Evolutionary conservation across 441 rosid genomes (phyloP), one percentile per base, ranked within the genome.

Genomic region (Croton setiger): DNA sequence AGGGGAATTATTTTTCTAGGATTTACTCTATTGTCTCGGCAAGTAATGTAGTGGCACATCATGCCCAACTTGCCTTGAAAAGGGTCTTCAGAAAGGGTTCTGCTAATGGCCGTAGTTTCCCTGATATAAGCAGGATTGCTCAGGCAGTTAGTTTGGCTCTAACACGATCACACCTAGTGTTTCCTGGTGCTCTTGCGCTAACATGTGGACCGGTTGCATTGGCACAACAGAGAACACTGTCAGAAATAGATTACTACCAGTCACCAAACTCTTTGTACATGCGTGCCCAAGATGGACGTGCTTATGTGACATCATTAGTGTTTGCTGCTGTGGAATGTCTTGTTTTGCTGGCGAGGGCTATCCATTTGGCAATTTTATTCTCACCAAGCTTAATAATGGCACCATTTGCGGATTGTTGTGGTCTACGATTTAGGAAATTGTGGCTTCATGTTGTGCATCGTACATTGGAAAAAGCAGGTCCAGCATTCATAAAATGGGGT

Each of bases 401-500:
- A 13, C 92, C 97, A 23, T 86, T 91, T 83, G 95, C 82, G 3
- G 93, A 87, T 71, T 10, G 23, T 54, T 84, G 83, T 74, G 98
- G 99, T 48, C 80, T 89, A 48, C 74, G 77, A 60, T 91, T 84
- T 75, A 85, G 99, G 82, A 85, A 81, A 66, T 1, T 80, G 33
- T 96, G 97, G 96, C 97, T 96, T 78, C 79, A 74, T 77, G 81
- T 90, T 74, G 84, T 96, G 63, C 99, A 75, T 76, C 85, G 85
- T 37, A 90, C 98, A 2, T 79, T 96, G 21, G 98, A 93, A 76
- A 74, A 45, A 67, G 98, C 98, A 62, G 99, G 99, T 68, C 98
- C 99, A 59, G 99, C 99, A 60, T 96, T 96, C 74, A 96, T 96
- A 70, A 96, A 96, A 83, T 96, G 99, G 99, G 99, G 99, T 69